Evolutionary conservation across 495 filamentous ascomycete species (phyloP).

Genomic region (Trichoderma parareesei): DNA sequence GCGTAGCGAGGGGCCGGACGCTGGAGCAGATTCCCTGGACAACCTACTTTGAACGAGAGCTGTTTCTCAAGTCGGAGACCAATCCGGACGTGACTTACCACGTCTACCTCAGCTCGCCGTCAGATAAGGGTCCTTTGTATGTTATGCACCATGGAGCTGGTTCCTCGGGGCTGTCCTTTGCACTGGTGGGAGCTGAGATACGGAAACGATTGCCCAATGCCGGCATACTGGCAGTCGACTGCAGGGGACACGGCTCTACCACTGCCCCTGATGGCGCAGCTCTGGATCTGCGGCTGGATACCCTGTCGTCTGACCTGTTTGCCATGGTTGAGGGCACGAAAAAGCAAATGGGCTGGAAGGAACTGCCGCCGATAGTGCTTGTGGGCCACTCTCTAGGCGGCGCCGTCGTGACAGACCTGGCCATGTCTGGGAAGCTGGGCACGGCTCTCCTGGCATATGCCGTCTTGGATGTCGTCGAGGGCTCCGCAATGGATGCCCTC

Average conservation of each 20-base stretch:
- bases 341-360: conserved; percentile 57
- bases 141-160: conserved; percentile 87
- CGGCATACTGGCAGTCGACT: conserved; percentile 77
- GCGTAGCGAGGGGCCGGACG: conserved; percentile 31
- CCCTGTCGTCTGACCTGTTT: conserved; percentile 64
- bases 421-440: conserved; percentile 56
- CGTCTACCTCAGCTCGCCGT: conserved; percentile 71
- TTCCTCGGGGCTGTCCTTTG: conserved; percentile 82
- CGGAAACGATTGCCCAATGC: conserved; percentile 69
- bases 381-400: conserved; percentile 95
- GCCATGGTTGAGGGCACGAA: conserved; percentile 58
- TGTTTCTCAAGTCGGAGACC: conserved; percentile 47
- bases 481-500: conserved; percentile 78
- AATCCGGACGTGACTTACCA: conserved; percentile 55
- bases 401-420: conserved; percentile 85
- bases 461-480: conserved; percentile 94
- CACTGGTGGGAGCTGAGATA: conserved; percentile 67
- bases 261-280: conserved; percentile 31
- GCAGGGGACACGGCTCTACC: conserved; percentile 79
- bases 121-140: conserved; percentile 62
- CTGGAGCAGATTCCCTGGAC: conserved; percentile 68
- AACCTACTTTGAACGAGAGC: conserved; percentile 79
- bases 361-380: conserved; percentile 65
- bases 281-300: conserved; percentile 57
- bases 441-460: conserved; percentile 70